Evolutionary conservation across 1,284 basidiomycete species (phyloP).

Genomic region (Ganoderma multipileum): DNA sequence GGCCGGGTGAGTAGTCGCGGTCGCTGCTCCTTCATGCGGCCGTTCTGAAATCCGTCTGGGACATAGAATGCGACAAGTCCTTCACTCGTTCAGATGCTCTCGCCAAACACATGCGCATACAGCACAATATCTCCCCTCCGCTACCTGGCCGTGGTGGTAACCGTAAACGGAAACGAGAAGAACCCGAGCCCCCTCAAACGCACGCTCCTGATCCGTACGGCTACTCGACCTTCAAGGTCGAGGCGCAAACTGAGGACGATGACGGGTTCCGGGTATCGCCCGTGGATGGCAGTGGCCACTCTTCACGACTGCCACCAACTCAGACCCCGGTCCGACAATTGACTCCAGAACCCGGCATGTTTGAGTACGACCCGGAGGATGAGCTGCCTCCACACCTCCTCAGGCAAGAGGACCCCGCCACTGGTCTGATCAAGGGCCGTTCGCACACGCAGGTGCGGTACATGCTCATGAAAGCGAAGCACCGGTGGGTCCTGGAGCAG

Average conservation of each 20-base stretch:
- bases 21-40: neutral
- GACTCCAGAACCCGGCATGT: slow-evolving; percentile 33
- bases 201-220: slow-evolving; percentile 36
- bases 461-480: slow-evolving; percentile 80
- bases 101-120: slow-evolving; percentile 89
- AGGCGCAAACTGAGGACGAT: slow-evolving; percentile 48
- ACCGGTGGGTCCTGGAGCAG: slow-evolving; percentile 64
- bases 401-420: slow-evolving; percentile 55
- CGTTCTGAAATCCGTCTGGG: neutral
- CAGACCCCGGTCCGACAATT: slow-evolving; percentile 27
- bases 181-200: slow-evolving; percentile 31
- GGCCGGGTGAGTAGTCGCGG: slow-evolving; percentile 62
- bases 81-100: slow-evolving; percentile 93
- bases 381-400: slow-evolving; percentile 59
- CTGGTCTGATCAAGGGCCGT: slow-evolving; percentile 65
- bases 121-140: slow-evolving; percentile 81
- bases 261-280: slow-evolving; percentile 39
- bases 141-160: slow-evolving; percentile 74
- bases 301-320: slow-evolving; percentile 17
- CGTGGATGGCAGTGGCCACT: slow-evolving; percentile 30
- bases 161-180: slow-evolving; percentile 62
- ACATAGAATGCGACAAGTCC: slow-evolving; percentile 88
- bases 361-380: slow-evolving; percentile 36
- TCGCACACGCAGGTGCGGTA: slow-evolving; percentile 71
- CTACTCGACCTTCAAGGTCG: slow-evolving; percentile 71